phyloP scores from a whole-genome alignment of 805 yeast species.

The Torulaspora indica region DNA sequence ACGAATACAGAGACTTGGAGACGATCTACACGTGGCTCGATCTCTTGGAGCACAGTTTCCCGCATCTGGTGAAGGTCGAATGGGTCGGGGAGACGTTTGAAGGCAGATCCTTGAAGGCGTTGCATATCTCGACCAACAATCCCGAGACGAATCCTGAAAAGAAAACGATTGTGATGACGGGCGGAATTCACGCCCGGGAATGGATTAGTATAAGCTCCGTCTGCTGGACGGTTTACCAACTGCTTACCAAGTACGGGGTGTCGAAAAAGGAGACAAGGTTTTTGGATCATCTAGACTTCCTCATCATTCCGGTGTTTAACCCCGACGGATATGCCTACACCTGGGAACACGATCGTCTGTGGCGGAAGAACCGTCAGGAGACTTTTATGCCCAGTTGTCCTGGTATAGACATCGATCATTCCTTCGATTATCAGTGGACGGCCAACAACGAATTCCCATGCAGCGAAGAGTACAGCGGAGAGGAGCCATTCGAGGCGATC shows the following conservation, averaged over 20 bases:
- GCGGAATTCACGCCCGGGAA: slow-evolving; percentile 87
- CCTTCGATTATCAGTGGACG: slow-evolving; percentile 72
- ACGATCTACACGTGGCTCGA: slow-evolving; percentile 73
- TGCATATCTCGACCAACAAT: slow-evolving; percentile 54
- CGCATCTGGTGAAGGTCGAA: slow-evolving; percentile 58
- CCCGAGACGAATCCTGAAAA: slow-evolving; percentile 40
- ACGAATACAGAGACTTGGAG: slow-evolving; percentile 60
- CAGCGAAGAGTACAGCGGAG: slow-evolving; percentile 80
- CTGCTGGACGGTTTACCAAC: slow-evolving; percentile 48
- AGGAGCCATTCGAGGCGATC: slow-evolving; percentile 58
- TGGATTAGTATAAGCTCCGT: slow-evolving; percentile 77
- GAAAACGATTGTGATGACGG: slow-evolving; percentile 69
- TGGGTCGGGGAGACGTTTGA: slow-evolving; percentile 72
- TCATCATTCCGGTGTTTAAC: slow-evolving; percentile 77
- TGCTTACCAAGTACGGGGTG: slow-evolving; percentile 45
- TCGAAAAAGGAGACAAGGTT: slow-evolving; percentile 41
- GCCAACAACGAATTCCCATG: slow-evolving; percentile 63
- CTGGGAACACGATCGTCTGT: slow-evolving; percentile 74
- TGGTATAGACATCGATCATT: slow-evolving; percentile 85
- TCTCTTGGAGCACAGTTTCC: slow-evolving; percentile 54
- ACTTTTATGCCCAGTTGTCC: slow-evolving; percentile 61
- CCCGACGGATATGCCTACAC: slow-evolving; percentile 89
- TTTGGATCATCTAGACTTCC: slow-evolving; percentile 59
- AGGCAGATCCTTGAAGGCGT: slow-evolving; percentile 62
- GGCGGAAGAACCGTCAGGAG: slow-evolving; percentile 86